These are phyloP conservation scores for Schizothecium vesticola DNA, from an alignment of 495 filamentous ascomycete species.

Conservation along the genomic window DNA sequence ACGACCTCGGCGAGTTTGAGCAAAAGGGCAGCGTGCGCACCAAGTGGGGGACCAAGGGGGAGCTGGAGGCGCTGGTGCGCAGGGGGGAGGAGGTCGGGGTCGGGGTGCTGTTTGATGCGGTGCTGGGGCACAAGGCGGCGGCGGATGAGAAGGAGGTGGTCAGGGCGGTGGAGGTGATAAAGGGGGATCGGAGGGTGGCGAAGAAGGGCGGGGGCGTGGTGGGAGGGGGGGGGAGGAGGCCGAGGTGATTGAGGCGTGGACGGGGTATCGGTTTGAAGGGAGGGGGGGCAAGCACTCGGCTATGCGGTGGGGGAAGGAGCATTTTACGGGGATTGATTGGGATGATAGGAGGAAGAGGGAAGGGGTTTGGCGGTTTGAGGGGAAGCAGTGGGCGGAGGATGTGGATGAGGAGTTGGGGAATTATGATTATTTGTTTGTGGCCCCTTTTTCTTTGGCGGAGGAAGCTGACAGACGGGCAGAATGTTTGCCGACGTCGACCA, in stretches of 20 bases:
- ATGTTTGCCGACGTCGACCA: conserved; percentile 69
- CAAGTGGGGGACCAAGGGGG: conserved; percentile 65
- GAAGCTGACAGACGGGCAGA: conserved; percentile 26
- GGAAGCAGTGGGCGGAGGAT: conserved; percentile 54
- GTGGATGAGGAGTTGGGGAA: conserved; percentile 68
- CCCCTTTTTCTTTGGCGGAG: neutral
- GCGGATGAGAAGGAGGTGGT: conserved; percentile 59
- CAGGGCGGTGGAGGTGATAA: conserved; percentile 54
- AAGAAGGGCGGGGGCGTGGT: conserved; percentile 17
- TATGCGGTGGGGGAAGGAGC: conserved; percentile 60
- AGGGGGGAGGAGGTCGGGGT: conserved; percentile 47
- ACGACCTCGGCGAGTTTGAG: conserved; percentile 77
- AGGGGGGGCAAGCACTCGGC: conserved; percentile 53
- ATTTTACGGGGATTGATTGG: conserved; percentile 69
- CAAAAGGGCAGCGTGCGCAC: conserved; percentile 60
- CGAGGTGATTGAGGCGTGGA: conserved; percentile 61
- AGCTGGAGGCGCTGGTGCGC: conserved; percentile 48
- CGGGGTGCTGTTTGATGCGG: conserved; percentile 65
- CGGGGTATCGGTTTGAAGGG: conserved; percentile 61
- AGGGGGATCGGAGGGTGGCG: conserved; percentile 50
- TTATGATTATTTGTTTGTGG: conserved; percentile 52
- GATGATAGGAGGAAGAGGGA: conserved; percentile 50
- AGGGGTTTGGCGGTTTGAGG: conserved; percentile 64
- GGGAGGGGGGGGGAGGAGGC: conserved; percentile 15
- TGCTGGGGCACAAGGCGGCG: conserved; percentile 71